Evolutionary conservation across 2,329 filamentous ascomycete species (phyloP).

Genomic region (Talaromyces funiculosus): DNA sequence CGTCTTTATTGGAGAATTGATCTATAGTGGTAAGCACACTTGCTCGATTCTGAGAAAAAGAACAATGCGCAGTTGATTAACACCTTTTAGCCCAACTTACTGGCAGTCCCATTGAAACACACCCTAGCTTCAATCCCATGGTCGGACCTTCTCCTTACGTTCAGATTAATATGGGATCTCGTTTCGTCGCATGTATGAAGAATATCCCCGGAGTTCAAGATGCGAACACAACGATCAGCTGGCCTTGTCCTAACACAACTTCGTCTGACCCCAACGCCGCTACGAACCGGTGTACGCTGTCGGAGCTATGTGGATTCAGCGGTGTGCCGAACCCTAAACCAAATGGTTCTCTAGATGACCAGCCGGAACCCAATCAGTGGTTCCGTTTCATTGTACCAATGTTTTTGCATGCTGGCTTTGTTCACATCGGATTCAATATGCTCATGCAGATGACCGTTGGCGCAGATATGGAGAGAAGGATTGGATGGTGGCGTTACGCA

Average conservation of each 20-base stretch:
- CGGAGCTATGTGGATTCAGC: constrained; percentile 75
- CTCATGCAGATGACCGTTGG: constrained; percentile 84
- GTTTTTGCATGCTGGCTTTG: constrained; percentile 86
- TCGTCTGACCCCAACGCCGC: constrained; percentile 47
- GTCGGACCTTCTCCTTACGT: constrained; percentile 88
- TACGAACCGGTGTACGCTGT: constrained; percentile 63
- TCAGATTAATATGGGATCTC: constrained; percentile 93
- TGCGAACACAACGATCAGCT: constrained; percentile 38
- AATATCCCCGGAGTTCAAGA: constrained; percentile 48
- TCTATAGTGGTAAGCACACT: constrained; percentile 64
- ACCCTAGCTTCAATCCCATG: constrained; percentile 92
- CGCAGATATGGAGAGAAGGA: constrained; percentile 84
- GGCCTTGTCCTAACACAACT: constrained; percentile 78
- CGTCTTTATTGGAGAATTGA: constrained; percentile 85
- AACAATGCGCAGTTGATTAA: neutral
- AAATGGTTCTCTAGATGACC: constrained; percentile 47
- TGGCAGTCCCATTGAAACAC: constrained; percentile 60
- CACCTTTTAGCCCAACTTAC: constrained; percentile 54
- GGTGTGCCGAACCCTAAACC: constrained; percentile 63
- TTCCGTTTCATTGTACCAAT: constrained; percentile 94
- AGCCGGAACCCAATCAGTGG: constrained; percentile 80
- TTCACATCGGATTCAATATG: constrained; percentile 95
- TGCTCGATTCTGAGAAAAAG: neutral
- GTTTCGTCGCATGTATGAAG: constrained; percentile 93
- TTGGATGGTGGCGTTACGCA: constrained; percentile 81